Percentiles rank a stretch among this genome's conserved stretches.
Conservation (phyloP, 2,329 filamentous ascomycete species). For the Arthrocladium fulminans region DNA sequence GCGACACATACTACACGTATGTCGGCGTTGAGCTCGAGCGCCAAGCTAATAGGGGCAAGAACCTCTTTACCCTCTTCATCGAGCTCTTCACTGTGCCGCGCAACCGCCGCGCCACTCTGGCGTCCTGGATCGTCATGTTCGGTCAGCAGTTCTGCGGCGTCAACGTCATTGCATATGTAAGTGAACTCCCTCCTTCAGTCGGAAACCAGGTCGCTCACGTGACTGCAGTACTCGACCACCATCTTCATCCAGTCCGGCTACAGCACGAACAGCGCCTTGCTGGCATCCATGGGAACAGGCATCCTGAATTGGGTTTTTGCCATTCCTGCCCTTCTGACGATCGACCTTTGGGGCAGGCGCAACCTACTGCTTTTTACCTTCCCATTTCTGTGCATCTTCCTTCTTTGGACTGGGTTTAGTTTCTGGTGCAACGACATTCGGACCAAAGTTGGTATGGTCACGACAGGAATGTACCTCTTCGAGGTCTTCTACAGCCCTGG, state of each 20-base stretch:
- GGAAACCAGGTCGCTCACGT: background rate
- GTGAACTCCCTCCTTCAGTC: background rate
- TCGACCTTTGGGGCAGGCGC: slow-evolving; percentile 57
- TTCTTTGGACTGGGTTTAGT: slow-evolving; percentile 54
- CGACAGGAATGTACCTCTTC: slow-evolving; percentile 57
- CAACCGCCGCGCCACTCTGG: slow-evolving; percentile 35
- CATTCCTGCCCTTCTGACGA: slow-evolving; percentile 40
- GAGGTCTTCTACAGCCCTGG: slow-evolving; percentile 56
- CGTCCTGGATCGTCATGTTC: slow-evolving; percentile 26
- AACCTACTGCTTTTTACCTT: slow-evolving; percentile 58
- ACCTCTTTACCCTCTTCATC: slow-evolving; percentile 37
- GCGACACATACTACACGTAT: slow-evolving; percentile 32
- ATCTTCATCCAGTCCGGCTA: slow-evolving; percentile 18
- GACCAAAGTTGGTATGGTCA: slow-evolving; percentile 46
- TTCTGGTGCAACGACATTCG: slow-evolving; percentile 40
- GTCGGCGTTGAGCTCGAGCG: slow-evolving; percentile 26
- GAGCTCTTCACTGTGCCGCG: slow-evolving; percentile 43
- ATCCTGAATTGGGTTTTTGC: slow-evolving; percentile 22
- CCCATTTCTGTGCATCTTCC: slow-evolving; percentile 57
- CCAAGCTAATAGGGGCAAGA: slow-evolving; percentile 28
- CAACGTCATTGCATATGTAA: slow-evolving; percentile 17
- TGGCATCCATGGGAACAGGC: slow-evolving; percentile 22
- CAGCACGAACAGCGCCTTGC: slow-evolving; percentile 15
- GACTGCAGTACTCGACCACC: slow-evolving; percentile 54
- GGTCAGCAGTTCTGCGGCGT: slow-evolving; percentile 29